These are phyloP conservation scores for Pleurotus tuoliensis DNA, from an alignment of 768 basidiomycete genomes.

Conservation along the genomic window DNA sequence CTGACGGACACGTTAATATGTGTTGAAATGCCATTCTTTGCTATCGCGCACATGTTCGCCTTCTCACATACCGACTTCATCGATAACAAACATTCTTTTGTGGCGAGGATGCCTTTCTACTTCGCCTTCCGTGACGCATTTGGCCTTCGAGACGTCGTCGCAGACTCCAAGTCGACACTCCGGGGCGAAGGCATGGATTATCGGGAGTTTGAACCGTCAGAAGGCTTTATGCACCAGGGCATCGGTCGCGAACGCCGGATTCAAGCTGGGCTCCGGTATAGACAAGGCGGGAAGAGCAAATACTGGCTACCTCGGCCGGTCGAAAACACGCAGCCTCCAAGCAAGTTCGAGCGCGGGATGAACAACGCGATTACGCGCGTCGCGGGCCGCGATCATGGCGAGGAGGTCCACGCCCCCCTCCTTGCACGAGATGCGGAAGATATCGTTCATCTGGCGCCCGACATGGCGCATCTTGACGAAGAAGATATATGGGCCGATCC, in stretches of 20 bases:
- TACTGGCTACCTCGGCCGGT: constrained; percentile 89
- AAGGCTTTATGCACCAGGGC: constrained; percentile 90
- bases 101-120: constrained; percentile 85
- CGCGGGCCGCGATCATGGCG: constrained; percentile 37
- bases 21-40: constrained; percentile 97
- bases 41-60: constrained; percentile 91
- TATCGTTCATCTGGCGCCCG: constrained; percentile 62
- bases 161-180: constrained; percentile 80
- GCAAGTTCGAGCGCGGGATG: constrained; percentile 36
- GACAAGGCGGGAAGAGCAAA: constrained; percentile 85
- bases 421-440: constrained; percentile 57
- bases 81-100: constrained; percentile 49
- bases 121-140: constrained; percentile 89
- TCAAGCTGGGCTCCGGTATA: constrained; percentile 87
- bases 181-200: constrained; percentile 92
- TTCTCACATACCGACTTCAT: constrained; percentile 91
- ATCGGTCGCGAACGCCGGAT: constrained; percentile 83
- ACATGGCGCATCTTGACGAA: constrained; percentile 40
- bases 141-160: constrained; percentile 80
- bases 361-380: constrained; percentile 38
- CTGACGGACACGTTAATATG: constrained; percentile 91
- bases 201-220: constrained; percentile 93
- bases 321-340: constrained; percentile 32
- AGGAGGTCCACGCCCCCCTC: constrained; percentile 74
- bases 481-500: constrained; percentile 36